phyloP scores from a whole-genome alignment of 225 moss, liverwort and hornwort species.

The Straminergon stramineum region DNA sequence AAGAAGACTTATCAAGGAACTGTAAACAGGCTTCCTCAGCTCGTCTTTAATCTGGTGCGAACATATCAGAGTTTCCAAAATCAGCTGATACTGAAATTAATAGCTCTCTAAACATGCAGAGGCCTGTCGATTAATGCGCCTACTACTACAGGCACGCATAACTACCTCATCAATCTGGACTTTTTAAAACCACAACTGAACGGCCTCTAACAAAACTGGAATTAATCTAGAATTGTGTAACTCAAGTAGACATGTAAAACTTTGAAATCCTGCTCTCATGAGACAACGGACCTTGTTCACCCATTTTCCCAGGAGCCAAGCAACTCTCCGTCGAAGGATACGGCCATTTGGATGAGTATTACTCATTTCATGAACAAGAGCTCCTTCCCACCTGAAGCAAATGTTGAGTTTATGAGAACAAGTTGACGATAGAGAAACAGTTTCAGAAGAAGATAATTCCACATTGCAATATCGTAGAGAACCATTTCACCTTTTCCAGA shows the following conservation, averaged over 20 bases:
- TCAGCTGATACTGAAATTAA: neutral
- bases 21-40: slow-evolving; percentile 89
- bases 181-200: neutral
- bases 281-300: slow-evolving; percentile 77
- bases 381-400: slow-evolving; percentile 72
- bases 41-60: slow-evolving; percentile 82
- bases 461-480: neutral
- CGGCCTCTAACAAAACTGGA: neutral
- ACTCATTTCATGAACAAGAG: slow-evolving; percentile 83
- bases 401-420: neutral
- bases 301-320: slow-evolving; percentile 98
- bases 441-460: neutral
- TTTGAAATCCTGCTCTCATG: neutral
- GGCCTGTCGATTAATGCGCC: neutral
- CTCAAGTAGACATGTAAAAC: neutral
- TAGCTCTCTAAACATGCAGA: neutral
- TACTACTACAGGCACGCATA: neutral
- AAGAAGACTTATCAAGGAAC: slow-evolving; percentile 75
- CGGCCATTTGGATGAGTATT: slow-evolving; percentile 88
- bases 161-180: neutral
- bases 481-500: neutral
- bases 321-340: slow-evolving; percentile 83
- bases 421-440: neutral
- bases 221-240: neutral
- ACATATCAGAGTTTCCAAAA: neutral